These are phyloP conservation scores for Sporothrix dimorphospora DNA, from an alignment of 2,329 filamentous ascomycete genomes.

Conservation along the genomic window DNA sequence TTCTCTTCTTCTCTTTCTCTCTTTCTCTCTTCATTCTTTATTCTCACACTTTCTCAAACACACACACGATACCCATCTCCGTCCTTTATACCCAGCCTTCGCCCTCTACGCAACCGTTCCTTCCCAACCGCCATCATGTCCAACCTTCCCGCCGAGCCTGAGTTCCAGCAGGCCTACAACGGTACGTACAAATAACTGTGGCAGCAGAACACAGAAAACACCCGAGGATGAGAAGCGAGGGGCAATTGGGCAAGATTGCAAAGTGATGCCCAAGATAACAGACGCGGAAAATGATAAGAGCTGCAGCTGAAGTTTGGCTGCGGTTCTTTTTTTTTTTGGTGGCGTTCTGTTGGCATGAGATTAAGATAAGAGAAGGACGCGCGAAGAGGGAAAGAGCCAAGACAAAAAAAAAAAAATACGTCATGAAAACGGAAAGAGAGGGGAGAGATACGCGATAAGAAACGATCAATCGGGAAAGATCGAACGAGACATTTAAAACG, in stretches of 20 bases:
- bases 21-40: too few species aligned
- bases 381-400: neutral
- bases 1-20: neutral
- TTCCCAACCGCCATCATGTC: constrained; percentile 64
- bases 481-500: neutral
- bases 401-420: too few species aligned
- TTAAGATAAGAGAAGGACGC: neutral
- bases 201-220: neutral
- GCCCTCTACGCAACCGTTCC: neutral
- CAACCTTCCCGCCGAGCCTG: constrained; percentile 83
- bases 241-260: neutral
- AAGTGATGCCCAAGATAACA: neutral
- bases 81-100: neutral
- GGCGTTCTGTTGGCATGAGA: constrained; percentile 8
- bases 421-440: constrained; percentile 1
- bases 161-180: constrained; percentile 98
- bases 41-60: neutral
- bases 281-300: constrained; percentile 17
- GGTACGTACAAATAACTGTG: constrained; percentile 61
- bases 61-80: neutral
- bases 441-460: constrained; percentile 1
- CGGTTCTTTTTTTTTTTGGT: constrained; percentile 9
- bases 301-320: constrained; percentile 17
- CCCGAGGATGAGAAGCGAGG: neutral
- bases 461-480: neutral